These are phyloP conservation scores for Raphanus raphanistrum DNA, from an alignment of 345 rosid species.

Conservation along the genomic window DNA sequence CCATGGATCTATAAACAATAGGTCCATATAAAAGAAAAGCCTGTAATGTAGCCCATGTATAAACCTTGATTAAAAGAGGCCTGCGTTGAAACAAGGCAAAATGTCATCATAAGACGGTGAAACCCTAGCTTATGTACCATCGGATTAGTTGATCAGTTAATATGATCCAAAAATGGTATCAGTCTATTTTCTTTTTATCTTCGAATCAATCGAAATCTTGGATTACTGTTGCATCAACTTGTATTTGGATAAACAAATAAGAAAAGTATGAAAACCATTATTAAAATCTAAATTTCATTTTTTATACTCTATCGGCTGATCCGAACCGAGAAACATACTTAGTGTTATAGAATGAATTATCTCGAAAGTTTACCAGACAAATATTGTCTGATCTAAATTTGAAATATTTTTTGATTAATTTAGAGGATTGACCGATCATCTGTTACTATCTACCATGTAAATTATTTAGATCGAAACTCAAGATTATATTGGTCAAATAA, in stretches of 20 bases:
- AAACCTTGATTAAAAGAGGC: not conserved
- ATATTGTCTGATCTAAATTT: too few species aligned
- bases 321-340: too few species aligned
- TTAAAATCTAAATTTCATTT: not conserved
- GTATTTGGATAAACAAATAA: not conserved
- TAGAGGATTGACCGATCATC: too few species aligned
- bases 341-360: too few species aligned
- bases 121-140: not conserved
- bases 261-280: not conserved
- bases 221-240: not conserved
- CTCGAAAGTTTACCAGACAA: too few species aligned
- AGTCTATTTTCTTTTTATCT: not conserved
- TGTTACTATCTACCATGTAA: too few species aligned
- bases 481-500: too few species aligned
- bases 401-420: too few species aligned
- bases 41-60: not conserved
- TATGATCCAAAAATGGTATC: not conserved
- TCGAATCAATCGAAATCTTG: slow-evolving; percentile 10
- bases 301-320: too few species aligned
- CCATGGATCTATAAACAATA: not conserved
- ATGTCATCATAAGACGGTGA: not conserved
- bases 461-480: too few species aligned
- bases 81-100: not conserved
- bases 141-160: not conserved
- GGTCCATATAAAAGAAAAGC: not conserved